Evolutionary conservation across 371 early-diverging fungal genomes (phyloP).

Genomic region (Rhizopus delemar): DNA sequence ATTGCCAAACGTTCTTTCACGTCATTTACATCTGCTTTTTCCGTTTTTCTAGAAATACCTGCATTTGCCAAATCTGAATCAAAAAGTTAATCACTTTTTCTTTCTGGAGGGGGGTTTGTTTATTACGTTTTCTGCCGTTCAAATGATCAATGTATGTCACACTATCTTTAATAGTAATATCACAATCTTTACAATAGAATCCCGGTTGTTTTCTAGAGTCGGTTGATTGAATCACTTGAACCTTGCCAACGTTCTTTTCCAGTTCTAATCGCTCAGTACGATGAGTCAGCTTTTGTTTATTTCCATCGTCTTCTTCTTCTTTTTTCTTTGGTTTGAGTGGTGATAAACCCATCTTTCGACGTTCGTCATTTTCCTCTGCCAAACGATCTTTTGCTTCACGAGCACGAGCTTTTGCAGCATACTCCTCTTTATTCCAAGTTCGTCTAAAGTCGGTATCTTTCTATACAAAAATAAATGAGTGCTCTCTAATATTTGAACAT

Average conservation of each 20-base stretch:
- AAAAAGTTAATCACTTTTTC: background rate
- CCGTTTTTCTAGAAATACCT: slow-evolving; percentile 79
- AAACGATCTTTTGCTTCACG: slow-evolving; percentile 49
- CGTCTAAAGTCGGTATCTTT: slow-evolving; percentile 60
- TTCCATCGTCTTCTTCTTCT: slow-evolving; percentile 31
- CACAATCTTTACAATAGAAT: slow-evolving; percentile 88
- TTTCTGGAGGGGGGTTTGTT: background rate
- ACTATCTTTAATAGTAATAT: slow-evolving; percentile 85
- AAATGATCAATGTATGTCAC: slow-evolving; percentile 86
- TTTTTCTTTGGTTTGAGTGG: slow-evolving; percentile 35
- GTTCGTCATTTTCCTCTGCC: slow-evolving; percentile 44
- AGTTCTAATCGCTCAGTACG: slow-evolving; percentile 66
- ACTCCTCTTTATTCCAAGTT: slow-evolving; percentile 69
- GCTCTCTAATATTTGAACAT: background rate
- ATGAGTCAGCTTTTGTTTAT: slow-evolving; percentile 33
- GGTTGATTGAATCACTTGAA: slow-evolving; percentile 73
- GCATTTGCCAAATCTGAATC: slow-evolving; percentile 50
- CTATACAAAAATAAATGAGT: slow-evolving; percentile 13
- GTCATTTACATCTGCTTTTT: slow-evolving; percentile 54
- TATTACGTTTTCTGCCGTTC: slow-evolving; percentile 84
- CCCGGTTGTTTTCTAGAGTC: slow-evolving; percentile 75
- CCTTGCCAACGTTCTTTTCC: slow-evolving; percentile 77
- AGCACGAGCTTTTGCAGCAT: slow-evolving; percentile 50
- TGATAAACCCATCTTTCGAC: slow-evolving; percentile 37
- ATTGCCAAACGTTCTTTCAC: slow-evolving; percentile 57